A percentile compares a stretch with the other conserved stretches of the same genome.
Conservation (phyloP, 1,139 yeast genomes). For the Dujonia santamariae region DNA sequence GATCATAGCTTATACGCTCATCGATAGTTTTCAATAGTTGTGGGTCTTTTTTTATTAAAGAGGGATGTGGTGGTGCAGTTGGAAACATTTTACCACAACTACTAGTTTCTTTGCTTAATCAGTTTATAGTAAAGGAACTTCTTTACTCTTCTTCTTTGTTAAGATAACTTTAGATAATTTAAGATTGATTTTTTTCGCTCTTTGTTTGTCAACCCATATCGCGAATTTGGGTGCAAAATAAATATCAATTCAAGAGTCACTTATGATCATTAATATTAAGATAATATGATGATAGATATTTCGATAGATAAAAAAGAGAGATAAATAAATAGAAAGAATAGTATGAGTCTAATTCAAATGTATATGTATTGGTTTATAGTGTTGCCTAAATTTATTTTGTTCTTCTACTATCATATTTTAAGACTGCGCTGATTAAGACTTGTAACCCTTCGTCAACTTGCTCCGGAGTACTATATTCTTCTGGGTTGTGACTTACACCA, state of each 20-base stretch:
- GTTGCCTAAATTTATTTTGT: slow-evolving; percentile 1
- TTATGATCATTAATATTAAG: too few species aligned
- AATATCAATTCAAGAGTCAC: too few species aligned
- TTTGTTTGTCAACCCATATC: too few species aligned
- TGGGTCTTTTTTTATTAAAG: slow-evolving; percentile 14
- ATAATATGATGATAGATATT: too few species aligned
- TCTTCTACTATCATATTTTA: slow-evolving; percentile 43
- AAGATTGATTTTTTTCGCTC: too few species aligned
- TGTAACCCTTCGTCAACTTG: slow-evolving; percentile 58
- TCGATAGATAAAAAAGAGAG: too few species aligned
- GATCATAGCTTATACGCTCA: slow-evolving; percentile 27
- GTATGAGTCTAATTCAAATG: background rate
- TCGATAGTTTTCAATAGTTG: slow-evolving; percentile 19
- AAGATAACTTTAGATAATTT: background rate
- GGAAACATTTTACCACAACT: too few species aligned
- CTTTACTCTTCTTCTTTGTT: slow-evolving; percentile 1
- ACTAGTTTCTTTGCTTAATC: too few species aligned
- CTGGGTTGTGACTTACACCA: slow-evolving; percentile 70
- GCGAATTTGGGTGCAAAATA: too few species aligned
- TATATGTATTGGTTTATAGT: background rate
- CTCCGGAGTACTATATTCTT: slow-evolving; percentile 62
- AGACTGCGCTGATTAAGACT: slow-evolving; percentile 56
- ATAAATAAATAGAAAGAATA: too few species aligned
- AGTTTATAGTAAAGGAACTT: too few species aligned
- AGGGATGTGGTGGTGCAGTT: slow-evolving; percentile 7